Conservation (phyloP, 441 rosid genomes). For the Daphne laureola region DNA sequence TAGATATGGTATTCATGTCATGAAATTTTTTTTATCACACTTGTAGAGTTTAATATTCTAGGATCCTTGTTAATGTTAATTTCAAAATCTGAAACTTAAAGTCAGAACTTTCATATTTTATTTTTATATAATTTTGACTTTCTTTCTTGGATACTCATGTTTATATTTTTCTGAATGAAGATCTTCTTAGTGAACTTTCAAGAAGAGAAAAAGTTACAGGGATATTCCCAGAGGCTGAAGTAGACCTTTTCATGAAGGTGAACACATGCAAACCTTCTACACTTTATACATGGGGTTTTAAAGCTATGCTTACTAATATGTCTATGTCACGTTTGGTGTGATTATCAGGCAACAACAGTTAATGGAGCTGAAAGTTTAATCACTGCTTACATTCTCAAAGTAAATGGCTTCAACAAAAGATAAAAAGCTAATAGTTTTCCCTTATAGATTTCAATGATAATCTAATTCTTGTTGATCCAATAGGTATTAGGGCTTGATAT, state of each 20-base stretch:
- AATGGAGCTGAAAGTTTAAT: constrained; percentile 43
- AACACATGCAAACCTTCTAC: too few relatives aligned
- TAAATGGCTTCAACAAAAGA: constrained; percentile 1
- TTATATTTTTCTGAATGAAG: constrained; percentile 5
- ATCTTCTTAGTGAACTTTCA: constrained; percentile 41
- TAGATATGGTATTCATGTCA: constrained; percentile 30
- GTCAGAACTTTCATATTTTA: too few relatives aligned
- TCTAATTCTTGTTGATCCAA: neutral
- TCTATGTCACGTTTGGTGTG: neutral
- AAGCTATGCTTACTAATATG: neutral
- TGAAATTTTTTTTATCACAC: neutral
- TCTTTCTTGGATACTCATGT: too few relatives aligned
- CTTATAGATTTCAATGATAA: neutral
- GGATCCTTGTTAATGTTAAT: too few relatives aligned
- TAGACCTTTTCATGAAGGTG: constrained; percentile 57
- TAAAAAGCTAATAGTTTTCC: too few relatives aligned
- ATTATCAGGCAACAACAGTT: constrained; percentile 42
- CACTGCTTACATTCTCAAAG: constrained; percentile 54
- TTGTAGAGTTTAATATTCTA: too few relatives aligned
- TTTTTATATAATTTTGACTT: too few relatives aligned
- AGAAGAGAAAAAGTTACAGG: constrained; percentile 47
- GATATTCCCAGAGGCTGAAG: constrained; percentile 49
- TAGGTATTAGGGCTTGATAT: constrained; percentile 79
- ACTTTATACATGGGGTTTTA: neutral
- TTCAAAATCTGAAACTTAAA: too few relatives aligned